These are phyloP conservation scores for Aureobasidium mangrovei DNA, from an alignment of 2,329 filamentous ascomycete species.

Conservation along the genomic window DNA sequence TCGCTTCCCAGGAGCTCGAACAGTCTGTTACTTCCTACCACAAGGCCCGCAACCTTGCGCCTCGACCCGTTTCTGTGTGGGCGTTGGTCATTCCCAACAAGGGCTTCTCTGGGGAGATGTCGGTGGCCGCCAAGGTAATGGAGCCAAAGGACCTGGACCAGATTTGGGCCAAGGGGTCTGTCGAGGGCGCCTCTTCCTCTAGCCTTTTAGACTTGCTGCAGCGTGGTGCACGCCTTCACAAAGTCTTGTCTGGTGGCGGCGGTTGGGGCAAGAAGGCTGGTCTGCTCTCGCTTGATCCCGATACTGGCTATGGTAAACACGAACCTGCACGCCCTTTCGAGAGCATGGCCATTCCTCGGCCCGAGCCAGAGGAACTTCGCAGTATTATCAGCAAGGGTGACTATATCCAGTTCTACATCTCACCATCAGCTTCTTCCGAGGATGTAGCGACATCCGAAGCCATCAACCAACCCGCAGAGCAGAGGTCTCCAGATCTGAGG, in stretches of 20 bases:
- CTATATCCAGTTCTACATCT: conserved; percentile 56
- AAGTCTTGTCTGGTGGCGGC: conserved; percentile 66
- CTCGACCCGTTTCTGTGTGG: conserved; percentile 57
- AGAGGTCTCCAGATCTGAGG: conserved; percentile 19
- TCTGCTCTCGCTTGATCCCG: conserved; percentile 67
- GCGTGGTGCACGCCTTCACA: conserved; percentile 35
- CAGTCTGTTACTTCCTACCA: conserved; percentile 52
- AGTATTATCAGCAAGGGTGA: conserved; percentile 56
- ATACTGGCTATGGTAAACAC: conserved; percentile 32
- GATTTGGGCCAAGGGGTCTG: neutral
- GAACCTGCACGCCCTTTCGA: too few species aligned
- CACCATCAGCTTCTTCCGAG: conserved; percentile 2
- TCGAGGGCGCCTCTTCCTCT: neutral
- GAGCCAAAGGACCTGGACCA: neutral
- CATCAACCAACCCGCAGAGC: conserved; percentile 20
- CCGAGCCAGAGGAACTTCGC: conserved; percentile 29
- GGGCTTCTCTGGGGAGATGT: neutral
- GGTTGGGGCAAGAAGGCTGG: conserved; percentile 79
- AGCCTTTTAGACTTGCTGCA: conserved; percentile 1
- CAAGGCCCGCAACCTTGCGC: conserved; percentile 30
- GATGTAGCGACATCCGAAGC: conserved; percentile 21
- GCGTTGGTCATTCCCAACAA: conserved; percentile 53
- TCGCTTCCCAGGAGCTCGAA: conserved; percentile 67
- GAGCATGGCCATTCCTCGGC: neutral
- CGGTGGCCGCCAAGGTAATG: neutral